Evolutionary conservation across 106 monocot genomes (phyloP).

Genomic region (Xerophyta viscosa): DNA sequence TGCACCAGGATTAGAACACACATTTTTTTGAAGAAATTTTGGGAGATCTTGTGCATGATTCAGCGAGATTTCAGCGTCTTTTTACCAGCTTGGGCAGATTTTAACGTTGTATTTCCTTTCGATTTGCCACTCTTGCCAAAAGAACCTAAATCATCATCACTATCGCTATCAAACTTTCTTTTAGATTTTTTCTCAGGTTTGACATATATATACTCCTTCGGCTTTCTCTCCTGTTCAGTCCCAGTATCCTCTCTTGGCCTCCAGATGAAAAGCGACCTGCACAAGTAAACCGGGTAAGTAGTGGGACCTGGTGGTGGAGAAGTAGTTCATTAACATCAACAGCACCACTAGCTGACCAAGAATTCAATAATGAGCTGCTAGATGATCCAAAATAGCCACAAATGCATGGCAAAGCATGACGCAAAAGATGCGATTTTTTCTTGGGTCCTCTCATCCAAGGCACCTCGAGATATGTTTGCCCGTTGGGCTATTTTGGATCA

Average conservation of each 20-base stretch:
- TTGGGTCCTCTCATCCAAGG: too few species aligned
- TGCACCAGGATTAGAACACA: too few species aligned
- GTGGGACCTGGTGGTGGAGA: too few species aligned
- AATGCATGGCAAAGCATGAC: not conserved
- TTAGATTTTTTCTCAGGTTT: conserved; percentile 34
- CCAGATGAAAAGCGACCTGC: conserved; percentile 67
- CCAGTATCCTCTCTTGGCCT: conserved; percentile 25
- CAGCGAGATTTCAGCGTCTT: too few species aligned
- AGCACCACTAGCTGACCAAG: not conserved
- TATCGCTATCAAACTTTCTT: conserved; percentile 26
- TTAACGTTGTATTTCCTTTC: conserved; percentile 22
- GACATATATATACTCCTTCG: conserved; percentile 31
- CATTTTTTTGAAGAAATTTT: too few species aligned
- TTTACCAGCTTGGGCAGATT: too few species aligned
- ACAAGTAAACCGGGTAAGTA: too few species aligned
- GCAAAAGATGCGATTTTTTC: not conserved
- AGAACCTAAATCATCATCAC: conserved; percentile 33
- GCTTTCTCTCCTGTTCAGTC: conserved; percentile 10
- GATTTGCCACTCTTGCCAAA: conserved; percentile 23
- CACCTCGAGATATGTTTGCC: conserved; percentile 1
- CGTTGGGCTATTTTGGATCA: not conserved
- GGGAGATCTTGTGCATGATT: too few species aligned
- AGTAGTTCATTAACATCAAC: not conserved
- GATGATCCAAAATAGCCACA: not conserved
- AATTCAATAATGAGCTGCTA: not conserved